phyloP scores from a whole-genome alignment of 192 early-diverging fungal species.

The Polychytrium aggregatum region DNA sequence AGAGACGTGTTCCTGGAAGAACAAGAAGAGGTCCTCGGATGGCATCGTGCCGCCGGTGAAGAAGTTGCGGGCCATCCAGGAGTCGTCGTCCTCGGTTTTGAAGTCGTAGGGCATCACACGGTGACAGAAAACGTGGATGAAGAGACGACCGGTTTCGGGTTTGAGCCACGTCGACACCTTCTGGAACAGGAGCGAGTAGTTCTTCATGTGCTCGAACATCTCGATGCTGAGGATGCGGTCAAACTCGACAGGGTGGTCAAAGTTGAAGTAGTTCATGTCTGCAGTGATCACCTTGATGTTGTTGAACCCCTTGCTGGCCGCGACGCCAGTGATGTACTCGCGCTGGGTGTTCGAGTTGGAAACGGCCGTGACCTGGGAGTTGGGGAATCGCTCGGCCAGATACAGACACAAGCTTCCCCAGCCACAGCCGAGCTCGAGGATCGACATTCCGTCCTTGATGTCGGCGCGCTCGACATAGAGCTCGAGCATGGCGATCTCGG shows the following conservation, averaged over 20 bases:
- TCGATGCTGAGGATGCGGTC: constrained; percentile 45
- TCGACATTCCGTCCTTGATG: constrained; percentile 40
- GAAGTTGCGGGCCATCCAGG: constrained; percentile 46
- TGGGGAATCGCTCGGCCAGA: constrained; percentile 48
- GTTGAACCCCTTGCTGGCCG: constrained; percentile 24
- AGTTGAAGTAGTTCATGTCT: constrained; percentile 39
- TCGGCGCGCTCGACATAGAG: constrained; percentile 37
- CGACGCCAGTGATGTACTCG: constrained; percentile 29
- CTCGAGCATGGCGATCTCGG: constrained; percentile 50
- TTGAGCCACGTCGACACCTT: constrained; percentile 48
- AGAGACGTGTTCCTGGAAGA: constrained; percentile 44
- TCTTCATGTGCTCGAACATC: constrained; percentile 62
- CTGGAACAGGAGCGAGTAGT: constrained; percentile 37
- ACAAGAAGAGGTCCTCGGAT: constrained; percentile 40
- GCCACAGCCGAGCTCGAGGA: constrained; percentile 55
- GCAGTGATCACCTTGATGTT: constrained; percentile 46
- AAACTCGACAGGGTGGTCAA: constrained; percentile 27
- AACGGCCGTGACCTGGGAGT: constrained; percentile 35
- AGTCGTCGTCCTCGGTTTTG: constrained; percentile 33
- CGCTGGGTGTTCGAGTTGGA: constrained; percentile 51
- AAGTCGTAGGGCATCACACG: constrained; percentile 46
- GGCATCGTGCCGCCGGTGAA: constrained; percentile 55
- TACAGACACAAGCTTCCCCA: constrained; percentile 50
- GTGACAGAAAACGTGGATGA: constrained; percentile 55
- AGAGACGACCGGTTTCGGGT: constrained; percentile 41